Percentiles rank a stretch among this genome's conserved stretches.
phyloP scores from a whole-genome alignment of 257 asterid species.

The Salvia miltiorrhiza region DNA sequence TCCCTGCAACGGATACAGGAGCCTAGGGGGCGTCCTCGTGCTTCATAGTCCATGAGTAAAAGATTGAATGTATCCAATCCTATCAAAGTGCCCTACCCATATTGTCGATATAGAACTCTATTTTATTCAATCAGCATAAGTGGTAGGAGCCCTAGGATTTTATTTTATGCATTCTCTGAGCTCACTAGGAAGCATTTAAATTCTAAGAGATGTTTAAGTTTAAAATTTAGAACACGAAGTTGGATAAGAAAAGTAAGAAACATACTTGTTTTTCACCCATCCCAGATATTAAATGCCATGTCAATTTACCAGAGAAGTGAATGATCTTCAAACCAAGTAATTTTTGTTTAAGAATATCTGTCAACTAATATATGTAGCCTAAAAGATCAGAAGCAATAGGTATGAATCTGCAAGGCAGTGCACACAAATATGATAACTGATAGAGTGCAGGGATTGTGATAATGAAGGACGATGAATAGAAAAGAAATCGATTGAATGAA shows the following conservation, averaged over 20 bases:
- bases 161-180: conserved; percentile 3
- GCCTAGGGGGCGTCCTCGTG: too few relatives aligned
- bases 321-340: not conserved
- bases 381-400: not conserved
- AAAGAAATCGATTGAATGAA: too few relatives aligned
- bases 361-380: not conserved
- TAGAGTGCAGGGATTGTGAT: too few relatives aligned
- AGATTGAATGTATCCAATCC: not conserved
- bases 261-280: not conserved
- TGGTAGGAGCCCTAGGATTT: not conserved
- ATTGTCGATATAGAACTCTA: not conserved
- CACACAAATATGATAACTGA: conserved; percentile 13
- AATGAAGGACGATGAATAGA: too few relatives aligned
- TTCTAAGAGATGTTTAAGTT: not conserved
- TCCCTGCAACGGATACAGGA: too few relatives aligned
- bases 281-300: not conserved
- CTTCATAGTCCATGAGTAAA: not conserved
- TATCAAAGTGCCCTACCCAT: not conserved
- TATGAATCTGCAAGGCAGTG: not conserved
- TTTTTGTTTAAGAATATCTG: not conserved
- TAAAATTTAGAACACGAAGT: not conserved
- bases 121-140: conserved; percentile 8
- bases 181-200: conserved; percentile 6
- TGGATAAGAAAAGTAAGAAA: not conserved
- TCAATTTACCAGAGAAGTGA: conserved; percentile 8